Evolutionary conservation across 768 basidiomycete genomes (phyloP), one percentile per base, ranked within the genome.

Genomic region (Phylloporus arenicola): DNA sequence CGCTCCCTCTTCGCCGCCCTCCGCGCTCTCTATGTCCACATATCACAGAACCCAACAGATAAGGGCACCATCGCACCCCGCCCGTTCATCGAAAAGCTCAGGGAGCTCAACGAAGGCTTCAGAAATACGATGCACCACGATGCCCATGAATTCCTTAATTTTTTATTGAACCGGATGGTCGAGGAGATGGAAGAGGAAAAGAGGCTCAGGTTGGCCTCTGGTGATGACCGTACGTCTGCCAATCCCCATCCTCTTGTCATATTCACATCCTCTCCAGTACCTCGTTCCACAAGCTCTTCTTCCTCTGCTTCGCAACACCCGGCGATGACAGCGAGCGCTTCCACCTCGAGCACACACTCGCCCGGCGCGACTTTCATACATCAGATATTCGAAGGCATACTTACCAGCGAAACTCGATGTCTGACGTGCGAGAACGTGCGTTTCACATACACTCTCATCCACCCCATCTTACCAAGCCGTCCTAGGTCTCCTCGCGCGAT

Each of bases 401-500:
- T 99, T 53, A 98, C 96, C 9, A 97, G 93, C 67, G 96, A 99
- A 75, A 99, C 96, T 24, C 82, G 94, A 25, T 99, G 96, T 70
- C 72, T 99, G 56, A 94, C 93, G 11, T 99, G 96, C 78, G 96
- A 99, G 72, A 97, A 89, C 40, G 94, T 95, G 61, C 61, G 82
- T 72, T 25, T 48, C 37, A 20, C 42, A 34, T 38, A 40, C 35
- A n/a, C 51, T 48, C 48, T 34, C 19, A 31, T 22, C 41, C 50
- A 43, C 51, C 38, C 30, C 24, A 20, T 45, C 60, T 63, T 45
- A 60, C 44, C 41, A 46, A 42, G 46, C 45, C 16, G 5, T 19
- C 29, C 9, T 55, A 92, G 88, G 82, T 90, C 5, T 92, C 92
- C 7, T 88, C 92, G 10, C 84, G 96, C 17, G 95, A 98, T 63